These are phyloP conservation scores for Rhynchospora pubera DNA, from an alignment of 176 grass and related monocot species.

Conservation along the genomic window DNA sequence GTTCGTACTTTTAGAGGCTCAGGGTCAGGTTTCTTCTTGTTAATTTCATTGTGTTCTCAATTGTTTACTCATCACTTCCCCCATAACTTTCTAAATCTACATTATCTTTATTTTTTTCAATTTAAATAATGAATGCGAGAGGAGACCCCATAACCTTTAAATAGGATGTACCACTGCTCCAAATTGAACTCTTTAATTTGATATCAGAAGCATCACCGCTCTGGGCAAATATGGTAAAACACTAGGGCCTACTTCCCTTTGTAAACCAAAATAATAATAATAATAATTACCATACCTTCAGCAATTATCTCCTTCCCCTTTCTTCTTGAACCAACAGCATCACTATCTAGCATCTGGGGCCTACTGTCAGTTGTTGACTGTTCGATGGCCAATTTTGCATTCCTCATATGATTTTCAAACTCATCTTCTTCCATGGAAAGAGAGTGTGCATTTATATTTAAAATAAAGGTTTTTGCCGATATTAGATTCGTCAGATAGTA, in stretches of 20 bases:
- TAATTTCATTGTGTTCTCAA: too few relatives aligned
- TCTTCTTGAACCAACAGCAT: background rate
- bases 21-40: too few relatives aligned
- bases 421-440: constrained; percentile 74
- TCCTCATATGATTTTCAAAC: constrained; percentile 67
- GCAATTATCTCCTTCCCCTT: constrained; percentile 26
- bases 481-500: constrained; percentile 91
- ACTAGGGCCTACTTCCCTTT: background rate
- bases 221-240: background rate
- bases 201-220: too few relatives aligned
- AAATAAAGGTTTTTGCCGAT: constrained; percentile 81
- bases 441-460: constrained; percentile 50
- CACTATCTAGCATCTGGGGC: constrained; percentile 5
- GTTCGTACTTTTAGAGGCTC: too few relatives aligned
- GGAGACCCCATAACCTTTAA: too few relatives aligned
- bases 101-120: too few relatives aligned
- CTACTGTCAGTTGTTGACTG: constrained; percentile 35
- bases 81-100: too few relatives aligned
- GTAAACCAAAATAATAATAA: background rate
- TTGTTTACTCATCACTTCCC: too few relatives aligned
- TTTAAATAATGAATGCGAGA: too few relatives aligned
- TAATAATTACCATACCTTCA: constrained; percentile 26
- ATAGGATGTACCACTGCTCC: too few relatives aligned
- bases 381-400: constrained; percentile 44
- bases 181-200: too few relatives aligned